Evolutionary conservation across 805 yeast genomes (phyloP), one percentile per base, ranked within the genome.

Genomic region (Wickerhamiella cacticola): DNA sequence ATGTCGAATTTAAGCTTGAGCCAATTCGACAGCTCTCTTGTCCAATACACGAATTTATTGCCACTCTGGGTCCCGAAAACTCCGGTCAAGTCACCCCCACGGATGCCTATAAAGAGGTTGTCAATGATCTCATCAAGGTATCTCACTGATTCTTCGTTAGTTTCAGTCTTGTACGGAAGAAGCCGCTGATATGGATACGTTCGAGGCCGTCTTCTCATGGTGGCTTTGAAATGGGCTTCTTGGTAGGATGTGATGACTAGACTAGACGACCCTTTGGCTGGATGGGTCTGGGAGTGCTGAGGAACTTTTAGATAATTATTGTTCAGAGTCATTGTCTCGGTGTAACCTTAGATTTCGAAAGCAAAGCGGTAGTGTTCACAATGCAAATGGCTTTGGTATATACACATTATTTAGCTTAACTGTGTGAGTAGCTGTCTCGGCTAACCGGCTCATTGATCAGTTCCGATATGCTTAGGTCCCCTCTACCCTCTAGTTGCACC

Each of bases 21-120:
- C 75, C 95, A 81, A 35, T 81, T 79, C 45, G 76, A 73, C 52
- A 89, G 70, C 61, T 87, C 96, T 47, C 81, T 79, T 0, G 96
- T 81, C 95, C 96, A 88, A 50, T 81, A 83, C 46, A 80, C 73
- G 6, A 86, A 80, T 40, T 79, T 73, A 5, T 82, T 78, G 5
- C 84, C 80, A 0, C 92, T 65, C 12, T 68, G 60, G 3, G 63
- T 62, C 1, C 82, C 72, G 19, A 85, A 67, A 6, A 74, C 67
- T 1, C 95, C 89, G 56, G 77, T 80, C 13, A 86, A 67, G 60
- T 86, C 95, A 52, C 80, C 67, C 2, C 92, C 75, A 49, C 75
- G 72, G 41, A 84, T 73, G 8, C 96, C 86, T 48, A 84, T 76
- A 61, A 83, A 83, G 16, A 92, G 63, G 62, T 84, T 86, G 2